Evolutionary conservation across 306 rosid species (phyloP).

Genomic region (Vachellia pachyceras): DNA sequence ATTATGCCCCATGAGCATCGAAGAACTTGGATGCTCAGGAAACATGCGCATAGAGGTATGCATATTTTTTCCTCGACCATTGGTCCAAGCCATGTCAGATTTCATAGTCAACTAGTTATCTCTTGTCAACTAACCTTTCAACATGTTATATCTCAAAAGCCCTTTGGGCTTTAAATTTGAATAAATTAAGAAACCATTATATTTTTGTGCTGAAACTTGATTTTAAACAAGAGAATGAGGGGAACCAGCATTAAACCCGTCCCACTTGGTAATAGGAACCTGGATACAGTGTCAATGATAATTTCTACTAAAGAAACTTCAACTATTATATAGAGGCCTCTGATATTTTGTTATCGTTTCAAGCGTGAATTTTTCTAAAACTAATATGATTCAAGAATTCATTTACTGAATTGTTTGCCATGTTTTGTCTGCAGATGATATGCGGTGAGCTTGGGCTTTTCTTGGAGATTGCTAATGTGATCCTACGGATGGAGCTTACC

Average conservation of each 20-base stretch:
- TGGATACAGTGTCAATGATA: not conserved
- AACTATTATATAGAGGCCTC: not conserved
- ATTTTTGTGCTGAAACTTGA: too few relatives aligned
- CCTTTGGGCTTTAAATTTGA: too few relatives aligned
- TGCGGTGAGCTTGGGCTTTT: conserved; percentile 76
- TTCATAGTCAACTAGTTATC: not conserved
- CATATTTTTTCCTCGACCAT: not conserved
- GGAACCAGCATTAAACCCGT: too few relatives aligned
- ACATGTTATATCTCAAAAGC: too few relatives aligned
- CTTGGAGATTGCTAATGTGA: conserved; percentile 75
- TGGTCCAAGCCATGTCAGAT: not conserved
- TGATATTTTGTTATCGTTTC: not conserved
- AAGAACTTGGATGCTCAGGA: conserved; percentile 78
- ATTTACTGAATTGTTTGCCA: conserved; percentile 7
- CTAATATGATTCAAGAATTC: not conserved
- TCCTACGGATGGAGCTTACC: conserved; percentile 59
- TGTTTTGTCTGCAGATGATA: conserved; percentile 44
- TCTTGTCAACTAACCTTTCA: not conserved
- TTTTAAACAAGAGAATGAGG: too few relatives aligned
- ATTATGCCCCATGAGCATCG: conserved; percentile 80
- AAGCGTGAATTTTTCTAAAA: not conserved
- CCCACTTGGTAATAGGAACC: too few relatives aligned
- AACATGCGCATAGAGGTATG: conserved; percentile 81
- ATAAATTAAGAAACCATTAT: too few relatives aligned
- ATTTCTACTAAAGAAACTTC: not conserved